Conservation (phyloP, 1,284 basidiomycete genomes). For the Ustilago cynodontis region DNA sequence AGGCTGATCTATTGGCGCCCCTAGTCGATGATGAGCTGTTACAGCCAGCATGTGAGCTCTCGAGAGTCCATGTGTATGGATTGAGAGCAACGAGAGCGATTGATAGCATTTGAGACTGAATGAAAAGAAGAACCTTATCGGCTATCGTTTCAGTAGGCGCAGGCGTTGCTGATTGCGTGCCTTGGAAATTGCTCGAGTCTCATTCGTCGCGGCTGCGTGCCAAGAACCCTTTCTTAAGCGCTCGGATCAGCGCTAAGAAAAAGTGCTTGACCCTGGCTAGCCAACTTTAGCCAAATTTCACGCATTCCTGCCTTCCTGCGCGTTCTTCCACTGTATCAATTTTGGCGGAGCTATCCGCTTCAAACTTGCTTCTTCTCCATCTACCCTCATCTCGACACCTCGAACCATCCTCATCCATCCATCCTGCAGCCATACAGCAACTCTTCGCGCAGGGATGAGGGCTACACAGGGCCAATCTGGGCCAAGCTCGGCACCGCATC, state of each 20-base stretch:
- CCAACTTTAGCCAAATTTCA: not conserved
- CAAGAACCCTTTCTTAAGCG: constrained; percentile 2
- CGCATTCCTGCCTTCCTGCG: not conserved
- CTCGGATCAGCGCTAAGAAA: constrained; percentile 10
- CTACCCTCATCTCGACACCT: not conserved
- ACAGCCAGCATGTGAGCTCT: not conserved
- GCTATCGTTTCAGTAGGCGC: no score
- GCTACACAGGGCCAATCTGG: constrained; percentile 20
- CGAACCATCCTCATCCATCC: no score
- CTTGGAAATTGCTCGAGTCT: constrained; percentile 10
- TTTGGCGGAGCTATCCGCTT: not conserved
- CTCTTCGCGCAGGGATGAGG: constrained; percentile 5
- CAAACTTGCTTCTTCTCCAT: not conserved
- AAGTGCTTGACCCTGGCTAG: constrained; percentile 4
- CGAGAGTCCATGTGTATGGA: not conserved
- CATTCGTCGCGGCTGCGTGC: constrained; percentile 11
- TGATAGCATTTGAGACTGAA: not conserved
- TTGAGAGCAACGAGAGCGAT: not conserved
- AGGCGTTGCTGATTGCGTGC: not conserved
- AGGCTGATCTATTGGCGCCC: no score
- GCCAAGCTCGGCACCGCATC: constrained; percentile 27
- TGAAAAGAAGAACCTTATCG: not conserved
- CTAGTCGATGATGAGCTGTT: no score
- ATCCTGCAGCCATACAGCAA: not conserved
- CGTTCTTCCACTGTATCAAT: not conserved